phyloP scores from a whole-genome alignment of 2,329 filamentous ascomycete species.

The Penicillium sp. region DNA sequence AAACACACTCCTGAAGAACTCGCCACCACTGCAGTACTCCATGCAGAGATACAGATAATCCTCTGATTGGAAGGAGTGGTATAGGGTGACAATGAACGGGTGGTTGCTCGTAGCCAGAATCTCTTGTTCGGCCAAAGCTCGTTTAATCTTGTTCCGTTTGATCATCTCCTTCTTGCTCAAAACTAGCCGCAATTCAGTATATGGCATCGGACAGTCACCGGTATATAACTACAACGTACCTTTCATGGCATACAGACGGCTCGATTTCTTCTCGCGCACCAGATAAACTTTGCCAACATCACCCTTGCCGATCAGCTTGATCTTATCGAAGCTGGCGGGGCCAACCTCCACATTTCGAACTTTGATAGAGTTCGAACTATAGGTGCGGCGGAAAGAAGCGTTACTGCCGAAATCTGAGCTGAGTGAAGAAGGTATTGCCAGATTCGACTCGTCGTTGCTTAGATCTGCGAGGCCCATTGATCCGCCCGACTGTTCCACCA shows the following conservation, averaged over 20 bases:
- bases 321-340: constrained; percentile 96
- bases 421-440: constrained; percentile 35
- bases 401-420: constrained; percentile 60
- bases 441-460: constrained; percentile 29
- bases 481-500: constrained; percentile 57
- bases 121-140: constrained; percentile 94
- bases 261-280: constrained; percentile 96
- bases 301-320: constrained; percentile 97
- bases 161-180: constrained; percentile 99
- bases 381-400: constrained; percentile 85
- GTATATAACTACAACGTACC: constrained; percentile 55
- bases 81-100: constrained; percentile 96
- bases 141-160: constrained; percentile 99
- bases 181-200: constrained; percentile 60
- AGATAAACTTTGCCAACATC: constrained; percentile 98
- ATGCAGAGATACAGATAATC: constrained; percentile 99
- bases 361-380: constrained; percentile 99
- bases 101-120: constrained; percentile 98
- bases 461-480: constrained; percentile 57
- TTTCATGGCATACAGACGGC: constrained; percentile 96
- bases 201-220: constrained; percentile 5
- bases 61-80: constrained; percentile 98
- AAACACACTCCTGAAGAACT: constrained; percentile 76
- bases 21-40: constrained; percentile 98
- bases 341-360: constrained; percentile 95